Conservation (phyloP, 2,329 filamentous ascomycete genomes). For the Colletotrichum sp. region DNA sequence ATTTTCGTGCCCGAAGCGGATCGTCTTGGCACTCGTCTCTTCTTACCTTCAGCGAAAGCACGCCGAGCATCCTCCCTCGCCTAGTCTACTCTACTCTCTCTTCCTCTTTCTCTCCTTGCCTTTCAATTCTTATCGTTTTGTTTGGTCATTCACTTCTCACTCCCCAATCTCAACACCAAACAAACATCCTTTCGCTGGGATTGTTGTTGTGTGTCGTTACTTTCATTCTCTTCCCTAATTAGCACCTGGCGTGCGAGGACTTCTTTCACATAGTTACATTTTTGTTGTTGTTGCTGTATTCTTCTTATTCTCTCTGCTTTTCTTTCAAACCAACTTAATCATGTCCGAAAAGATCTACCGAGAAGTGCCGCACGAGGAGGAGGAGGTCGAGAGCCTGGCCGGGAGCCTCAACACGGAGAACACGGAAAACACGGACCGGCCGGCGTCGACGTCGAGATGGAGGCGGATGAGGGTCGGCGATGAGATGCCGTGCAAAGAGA, state of each 20-base stretch:
- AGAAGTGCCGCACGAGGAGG: constrained; percentile 23
- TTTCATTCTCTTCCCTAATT: neutral
- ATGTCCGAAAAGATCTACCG: constrained; percentile 19
- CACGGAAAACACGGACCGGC: neutral
- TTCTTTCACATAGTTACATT: neutral
- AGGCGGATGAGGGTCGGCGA: constrained; percentile 24
- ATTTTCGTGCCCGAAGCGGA: constrained; percentile 12
- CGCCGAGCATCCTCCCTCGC: neutral
- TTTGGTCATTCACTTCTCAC: neutral
- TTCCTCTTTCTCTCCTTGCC: neutral
- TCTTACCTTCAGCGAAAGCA: constrained; percentile 12
- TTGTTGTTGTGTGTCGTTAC: neutral
- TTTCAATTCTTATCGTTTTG: neutral
- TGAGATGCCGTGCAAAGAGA: constrained; percentile 25
- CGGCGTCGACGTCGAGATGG: constrained; percentile 3
- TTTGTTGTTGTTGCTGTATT: neutral
- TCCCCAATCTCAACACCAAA: neutral
- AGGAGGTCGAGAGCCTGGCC: constrained; percentile 21
- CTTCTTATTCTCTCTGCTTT: neutral
- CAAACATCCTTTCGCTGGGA: neutral
- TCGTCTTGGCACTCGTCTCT: constrained; percentile 20
- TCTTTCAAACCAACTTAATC: neutral
- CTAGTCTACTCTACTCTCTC: neutral
- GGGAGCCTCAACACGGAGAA: constrained; percentile 18
- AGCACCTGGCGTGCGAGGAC: constrained; percentile 18